A percentile compares a stretch with the other conserved stretches of the same genome.
phyloP scores from a whole-genome alignment of 441 rosid genomes.

The Populus hybrid region DNA sequence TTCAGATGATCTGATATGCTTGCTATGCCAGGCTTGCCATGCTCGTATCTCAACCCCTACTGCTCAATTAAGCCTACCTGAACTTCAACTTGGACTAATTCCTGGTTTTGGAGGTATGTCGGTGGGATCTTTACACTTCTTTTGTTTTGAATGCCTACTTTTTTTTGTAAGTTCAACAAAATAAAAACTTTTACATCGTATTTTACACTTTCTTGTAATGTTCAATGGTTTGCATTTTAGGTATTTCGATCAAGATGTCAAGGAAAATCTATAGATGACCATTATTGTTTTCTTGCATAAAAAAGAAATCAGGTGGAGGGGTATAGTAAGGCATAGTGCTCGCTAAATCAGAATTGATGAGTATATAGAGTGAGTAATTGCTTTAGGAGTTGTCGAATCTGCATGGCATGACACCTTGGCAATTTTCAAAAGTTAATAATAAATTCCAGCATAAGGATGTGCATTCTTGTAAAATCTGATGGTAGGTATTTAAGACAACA shows the following conservation, averaged over 20 bases:
- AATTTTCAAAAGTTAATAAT: background rate
- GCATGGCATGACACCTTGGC: background rate
- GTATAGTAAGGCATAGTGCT: background rate
- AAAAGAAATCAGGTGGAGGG: background rate
- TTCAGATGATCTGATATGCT: constrained; percentile 7
- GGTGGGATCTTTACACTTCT: background rate
- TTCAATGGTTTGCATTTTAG: background rate
- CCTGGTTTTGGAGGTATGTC: constrained; percentile 92
- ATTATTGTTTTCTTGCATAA: background rate
- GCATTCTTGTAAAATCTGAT: background rate
- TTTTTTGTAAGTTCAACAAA: background rate
- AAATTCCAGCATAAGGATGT: background rate
- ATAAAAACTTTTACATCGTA: background rate
- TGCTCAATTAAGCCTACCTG: constrained; percentile 90
- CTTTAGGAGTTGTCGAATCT: background rate
- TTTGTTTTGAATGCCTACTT: background rate
- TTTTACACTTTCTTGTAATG: background rate
- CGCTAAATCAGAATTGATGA: background rate
- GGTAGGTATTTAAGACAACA: background rate
- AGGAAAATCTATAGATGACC: background rate
- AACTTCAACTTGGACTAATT: constrained; percentile 89
- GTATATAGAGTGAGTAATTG: background rate
- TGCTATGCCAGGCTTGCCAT: constrained; percentile 66
- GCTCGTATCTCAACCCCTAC: constrained; percentile 82
- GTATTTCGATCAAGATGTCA: background rate